phyloP scores from a whole-genome alignment of 441 rosid species.

The Mallotus japonicus region DNA sequence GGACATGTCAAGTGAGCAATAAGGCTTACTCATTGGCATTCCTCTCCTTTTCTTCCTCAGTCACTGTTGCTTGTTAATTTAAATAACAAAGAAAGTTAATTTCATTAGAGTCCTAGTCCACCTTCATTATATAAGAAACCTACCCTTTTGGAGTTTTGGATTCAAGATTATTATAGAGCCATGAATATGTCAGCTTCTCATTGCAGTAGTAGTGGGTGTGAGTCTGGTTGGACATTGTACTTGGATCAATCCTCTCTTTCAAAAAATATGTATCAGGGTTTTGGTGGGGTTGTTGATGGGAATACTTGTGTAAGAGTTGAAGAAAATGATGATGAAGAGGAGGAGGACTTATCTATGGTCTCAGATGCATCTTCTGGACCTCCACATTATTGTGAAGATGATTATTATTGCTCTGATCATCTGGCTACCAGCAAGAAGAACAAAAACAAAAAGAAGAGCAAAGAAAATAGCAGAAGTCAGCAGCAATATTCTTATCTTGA shows the following conservation, averaged over 20 bases:
- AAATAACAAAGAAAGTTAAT: neutral
- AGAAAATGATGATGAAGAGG: conserved; percentile 30
- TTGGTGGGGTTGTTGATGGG: conserved; percentile 24
- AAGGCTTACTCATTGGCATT: conserved; percentile 10
- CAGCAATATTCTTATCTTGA: conserved; percentile 45
- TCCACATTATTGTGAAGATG: conserved; percentile 39
- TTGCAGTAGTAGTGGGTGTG: conserved; percentile 56
- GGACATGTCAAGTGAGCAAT: neutral
- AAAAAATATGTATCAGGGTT: conserved; percentile 25
- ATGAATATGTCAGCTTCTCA: conserved; percentile 60
- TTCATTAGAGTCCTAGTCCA: no score
- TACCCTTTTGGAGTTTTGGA: conserved; percentile 15
- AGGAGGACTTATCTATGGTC: conserved; percentile 65
- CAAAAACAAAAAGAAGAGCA: conserved; percentile 36
- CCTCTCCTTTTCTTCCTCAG: neutral
- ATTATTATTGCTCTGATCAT: conserved; percentile 6
- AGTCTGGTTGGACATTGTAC: conserved; percentile 88
- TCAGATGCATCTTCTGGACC: conserved; percentile 80
- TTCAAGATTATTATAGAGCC: neutral
- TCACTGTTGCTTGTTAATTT: neutral
- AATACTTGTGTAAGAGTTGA: conserved; percentile 14
- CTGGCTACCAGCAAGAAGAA: conserved; percentile 15
- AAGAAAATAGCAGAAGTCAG: conserved; percentile 28
- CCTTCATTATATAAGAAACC: neutral
- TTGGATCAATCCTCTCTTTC: conserved; percentile 59